Conservation (phyloP, 768 basidiomycete species). For the Hortiboletus campestris region DNA sequence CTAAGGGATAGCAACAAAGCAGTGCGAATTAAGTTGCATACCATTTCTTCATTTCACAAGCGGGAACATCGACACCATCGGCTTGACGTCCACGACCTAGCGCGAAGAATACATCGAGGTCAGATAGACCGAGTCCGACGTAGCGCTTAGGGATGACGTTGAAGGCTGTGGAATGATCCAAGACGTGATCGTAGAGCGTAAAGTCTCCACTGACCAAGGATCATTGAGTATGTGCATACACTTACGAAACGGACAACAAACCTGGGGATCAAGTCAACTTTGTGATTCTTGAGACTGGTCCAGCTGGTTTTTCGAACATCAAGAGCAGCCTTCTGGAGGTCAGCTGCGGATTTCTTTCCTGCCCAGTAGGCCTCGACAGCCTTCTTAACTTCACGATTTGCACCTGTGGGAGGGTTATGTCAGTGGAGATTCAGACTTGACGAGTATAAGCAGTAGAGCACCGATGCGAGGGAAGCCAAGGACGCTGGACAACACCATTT, state of each 20-base stretch:
- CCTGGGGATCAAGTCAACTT: constrained; percentile 93
- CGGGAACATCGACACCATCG: constrained; percentile 92
- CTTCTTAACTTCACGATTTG: constrained; percentile 95
- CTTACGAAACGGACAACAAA: constrained; percentile 34
- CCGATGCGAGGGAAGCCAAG: constrained; percentile 92
- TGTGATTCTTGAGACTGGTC: constrained; percentile 77
- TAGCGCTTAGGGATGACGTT: constrained; percentile 97
- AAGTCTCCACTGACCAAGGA: constrained; percentile 80
- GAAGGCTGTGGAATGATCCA: constrained; percentile 95
- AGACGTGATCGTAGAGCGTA: constrained; percentile 96
- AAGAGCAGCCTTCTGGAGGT: constrained; percentile 84
- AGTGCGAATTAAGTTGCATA: constrained; percentile 36
- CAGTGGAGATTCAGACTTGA: neutral
- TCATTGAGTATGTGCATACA: constrained; percentile 11
- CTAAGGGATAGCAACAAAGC: neutral
- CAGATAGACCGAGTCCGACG: constrained; percentile 76
- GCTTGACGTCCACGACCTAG: constrained; percentile 99
- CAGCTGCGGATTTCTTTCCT: constrained; percentile 83
- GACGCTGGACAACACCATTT: constrained; percentile 80
- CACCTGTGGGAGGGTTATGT: constrained; percentile 48
- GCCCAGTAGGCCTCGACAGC: constrained; percentile 99
- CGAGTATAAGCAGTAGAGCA: constrained; percentile 5
- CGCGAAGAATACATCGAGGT: constrained; percentile 95
- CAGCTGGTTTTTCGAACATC: constrained; percentile 88
- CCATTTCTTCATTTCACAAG: constrained; percentile 99